These are phyloP conservation scores for Carex cristatella DNA, from an alignment of 176 grass and related monocot species.

Conservation along the genomic window DNA sequence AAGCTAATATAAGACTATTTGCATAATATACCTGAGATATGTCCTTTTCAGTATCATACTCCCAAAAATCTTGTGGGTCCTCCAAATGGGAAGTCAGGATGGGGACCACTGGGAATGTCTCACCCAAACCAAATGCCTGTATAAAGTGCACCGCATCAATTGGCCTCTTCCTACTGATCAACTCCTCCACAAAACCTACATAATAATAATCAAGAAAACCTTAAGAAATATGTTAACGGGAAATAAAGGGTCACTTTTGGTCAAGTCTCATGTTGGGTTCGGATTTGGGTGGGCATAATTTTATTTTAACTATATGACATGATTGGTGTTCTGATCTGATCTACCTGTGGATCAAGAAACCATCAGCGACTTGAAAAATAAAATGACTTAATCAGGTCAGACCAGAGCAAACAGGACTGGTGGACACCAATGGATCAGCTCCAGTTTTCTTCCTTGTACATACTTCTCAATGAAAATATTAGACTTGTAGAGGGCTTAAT, in stretches of 20 bases:
- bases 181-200: conserved; percentile 54
- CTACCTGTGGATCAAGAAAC: conserved; percentile 3
- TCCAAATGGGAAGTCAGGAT: conserved; percentile 59
- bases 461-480: background rate
- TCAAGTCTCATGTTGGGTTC: background rate
- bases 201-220: background rate
- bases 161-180: conserved; percentile 62
- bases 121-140: conserved; percentile 53
- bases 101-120: conserved; percentile 53
- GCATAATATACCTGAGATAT: conserved; percentile 32
- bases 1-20: conserved; percentile 13
- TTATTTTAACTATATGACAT: background rate
- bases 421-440: background rate
- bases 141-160: conserved; percentile 86
- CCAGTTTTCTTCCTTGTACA: background rate
- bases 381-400: background rate
- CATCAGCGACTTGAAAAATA: background rate
- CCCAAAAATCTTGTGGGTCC: conserved; percentile 41
- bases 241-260: background rate
- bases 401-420: background rate
- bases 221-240: conserved; percentile 1
- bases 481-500: background rate
- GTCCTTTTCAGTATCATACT: conserved; percentile 39
- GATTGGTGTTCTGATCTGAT: background rate
- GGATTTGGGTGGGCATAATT: background rate